These are phyloP conservation scores for Lumnitzera racemosa DNA, from an alignment of 345 rosid species.

Conservation along the genomic window DNA sequence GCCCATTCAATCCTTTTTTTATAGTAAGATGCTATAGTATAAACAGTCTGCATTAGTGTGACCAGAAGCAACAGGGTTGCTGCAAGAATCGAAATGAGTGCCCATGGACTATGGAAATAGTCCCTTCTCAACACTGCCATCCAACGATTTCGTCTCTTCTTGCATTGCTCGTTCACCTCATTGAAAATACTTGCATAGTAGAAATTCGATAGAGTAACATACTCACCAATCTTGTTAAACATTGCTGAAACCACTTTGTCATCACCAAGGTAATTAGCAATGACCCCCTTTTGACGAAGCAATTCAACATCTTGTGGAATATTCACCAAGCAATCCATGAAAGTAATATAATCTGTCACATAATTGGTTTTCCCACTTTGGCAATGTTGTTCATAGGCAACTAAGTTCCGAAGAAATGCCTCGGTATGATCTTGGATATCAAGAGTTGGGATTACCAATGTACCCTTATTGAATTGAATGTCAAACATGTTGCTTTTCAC, in stretches of 20 bases:
- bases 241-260: conserved; percentile 13
- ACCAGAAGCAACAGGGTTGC: conserved; percentile 6
- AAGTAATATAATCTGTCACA: conserved; percentile 3
- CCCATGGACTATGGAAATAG: conserved; percentile 18
- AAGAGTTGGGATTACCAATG: conserved; percentile 9
- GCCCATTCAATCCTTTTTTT: not conserved
- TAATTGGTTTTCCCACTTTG: not conserved
- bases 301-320: conserved; percentile 14
- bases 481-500: not conserved
- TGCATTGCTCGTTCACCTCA: conserved; percentile 4
- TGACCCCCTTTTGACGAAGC: conserved; percentile 6
- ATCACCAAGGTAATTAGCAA: conserved; percentile 11
- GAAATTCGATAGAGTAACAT: not conserved
- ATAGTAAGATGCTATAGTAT: not conserved
- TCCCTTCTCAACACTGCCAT: conserved; percentile 7
- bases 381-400: conserved; percentile 17
- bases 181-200: conserved; percentile 1
- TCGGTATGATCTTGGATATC: not conserved
- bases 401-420: conserved; percentile 9
- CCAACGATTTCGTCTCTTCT: conserved; percentile 3
- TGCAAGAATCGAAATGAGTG: conserved; percentile 12
- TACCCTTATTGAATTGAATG: conserved; percentile 8
- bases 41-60: conserved; percentile 3
- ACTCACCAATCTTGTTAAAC: conserved; percentile 10
- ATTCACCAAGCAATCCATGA: conserved; percentile 18